Base-by-base conservation (phyloP, 2,329 filamentous ascomycete species). In the Mycosphaerella sp. region DNA sequence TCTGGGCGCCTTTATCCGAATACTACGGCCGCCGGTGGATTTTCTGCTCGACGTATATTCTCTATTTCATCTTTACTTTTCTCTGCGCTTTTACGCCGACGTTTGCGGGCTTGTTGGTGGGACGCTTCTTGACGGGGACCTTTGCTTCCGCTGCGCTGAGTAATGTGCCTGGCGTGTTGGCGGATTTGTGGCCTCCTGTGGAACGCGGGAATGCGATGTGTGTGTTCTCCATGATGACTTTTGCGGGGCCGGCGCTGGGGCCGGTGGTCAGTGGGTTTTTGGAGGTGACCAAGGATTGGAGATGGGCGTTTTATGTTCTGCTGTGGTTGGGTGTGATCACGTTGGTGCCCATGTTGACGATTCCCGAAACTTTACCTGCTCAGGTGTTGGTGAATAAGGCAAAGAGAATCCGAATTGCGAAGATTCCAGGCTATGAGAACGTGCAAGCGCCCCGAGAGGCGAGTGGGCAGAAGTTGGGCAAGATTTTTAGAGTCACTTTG, bases 1-100 rank as follows among this genome's bases (percentile, higher is more conserved):
- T 84, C 14, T 85, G 82, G 73, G 83, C 81, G 0, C 84, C 84
- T 0, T 64, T 86, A 1, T 84, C 79, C 37, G 84, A 87, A 62
- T 80, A 84, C 52, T 78, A 78, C 53, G 82, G 82, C 6, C 74
- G 82, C 12, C 71, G 76, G 54, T 70, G 67, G 54, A 71, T 80
- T 41, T 77, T 79, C 57, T 75, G 77, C 60, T 58, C 63, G 32
- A 66, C 66, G 7, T 73, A 68, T 51, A 60, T 55, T 5, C 40
- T 56, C 21, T 73, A 73, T 52, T 63, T 73, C 36, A 71, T 71
- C 0, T 78, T 79, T 61, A 64, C 71, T 27, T 79, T 79, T 55
- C 64, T 78, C 1, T 80, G 78, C 56, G 75, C 78, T 9, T 81
- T 78, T 55, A 72, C 78, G 0, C 73, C 75, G 4, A 80, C 76